Conservation (phyloP, 345 rosid genomes). For the Noccaea caerulescens region DNA sequence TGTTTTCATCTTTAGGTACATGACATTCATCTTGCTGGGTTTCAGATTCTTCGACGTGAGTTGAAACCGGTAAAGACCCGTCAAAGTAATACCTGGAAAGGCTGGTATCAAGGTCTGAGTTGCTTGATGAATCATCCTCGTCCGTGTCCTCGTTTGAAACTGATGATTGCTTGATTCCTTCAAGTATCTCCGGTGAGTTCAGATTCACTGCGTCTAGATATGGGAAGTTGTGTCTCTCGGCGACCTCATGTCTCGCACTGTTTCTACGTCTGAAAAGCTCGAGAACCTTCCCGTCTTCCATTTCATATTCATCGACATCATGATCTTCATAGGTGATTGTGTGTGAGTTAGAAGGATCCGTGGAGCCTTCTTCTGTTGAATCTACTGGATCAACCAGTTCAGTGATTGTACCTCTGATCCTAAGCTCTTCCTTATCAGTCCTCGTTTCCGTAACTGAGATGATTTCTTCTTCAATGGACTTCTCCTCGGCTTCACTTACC, state of each 20-base stretch:
- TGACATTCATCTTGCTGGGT: conserved; percentile 39
- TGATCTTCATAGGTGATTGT: background rate
- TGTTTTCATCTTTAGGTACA: conserved; percentile 46
- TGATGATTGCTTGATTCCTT: conserved; percentile 31
- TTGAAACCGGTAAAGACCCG: conserved; percentile 29
- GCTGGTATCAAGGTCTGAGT: conserved; percentile 30
- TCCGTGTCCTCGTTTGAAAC: conserved; percentile 33
- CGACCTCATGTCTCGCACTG: conserved; percentile 3
- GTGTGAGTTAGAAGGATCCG: conserved; percentile 21
- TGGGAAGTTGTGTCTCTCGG: conserved; percentile 6
- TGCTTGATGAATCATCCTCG: conserved; percentile 42
- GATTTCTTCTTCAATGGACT: conserved; percentile 27
- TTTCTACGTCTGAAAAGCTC: conserved; percentile 33
- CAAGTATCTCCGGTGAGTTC: background rate
- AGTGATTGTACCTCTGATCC: background rate
- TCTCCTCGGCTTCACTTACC: conserved; percentile 30
- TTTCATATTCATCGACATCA: conserved; percentile 26
- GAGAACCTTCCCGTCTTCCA: conserved; percentile 40
- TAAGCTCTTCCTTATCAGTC: conserved; percentile 26
- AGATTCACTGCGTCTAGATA: background rate
- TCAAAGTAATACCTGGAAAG: conserved; percentile 43
- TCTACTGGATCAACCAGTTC: conserved; percentile 12
- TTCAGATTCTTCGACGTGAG: conserved; percentile 35
- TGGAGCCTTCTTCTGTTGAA: conserved; percentile 9
- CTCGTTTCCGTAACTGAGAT: conserved; percentile 21